Conservation (phyloP, 2,329 filamentous ascomycete species). For the Elsinoe arachidis region DNA sequence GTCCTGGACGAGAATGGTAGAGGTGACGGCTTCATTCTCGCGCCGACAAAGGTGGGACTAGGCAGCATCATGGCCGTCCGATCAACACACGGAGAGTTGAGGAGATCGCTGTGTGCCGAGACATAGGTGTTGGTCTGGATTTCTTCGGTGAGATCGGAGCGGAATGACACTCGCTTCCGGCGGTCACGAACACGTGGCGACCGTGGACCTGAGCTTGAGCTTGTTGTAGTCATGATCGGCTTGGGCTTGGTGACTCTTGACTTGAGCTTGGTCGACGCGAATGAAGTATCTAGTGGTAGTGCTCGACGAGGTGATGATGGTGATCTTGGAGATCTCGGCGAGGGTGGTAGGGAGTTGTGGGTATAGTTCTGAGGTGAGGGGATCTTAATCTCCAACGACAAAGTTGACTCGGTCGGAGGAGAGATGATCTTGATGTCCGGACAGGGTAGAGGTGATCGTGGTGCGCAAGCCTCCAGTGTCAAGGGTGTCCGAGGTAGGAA, state of each 20-base stretch:
- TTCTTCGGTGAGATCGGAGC: slow-evolving; percentile 48
- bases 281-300: not conserved
- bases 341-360: not conserved
- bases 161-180: slow-evolving; percentile 49
- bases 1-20: not conserved
- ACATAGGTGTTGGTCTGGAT: slow-evolving; percentile 49
- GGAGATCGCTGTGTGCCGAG: slow-evolving; percentile 48
- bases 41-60: slow-evolving; percentile 14
- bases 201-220: not conserved
- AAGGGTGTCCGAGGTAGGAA: slow-evolving; percentile 26
- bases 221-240: slow-evolving; percentile 8
- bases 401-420: not conserved
- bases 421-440: slow-evolving; percentile 10
- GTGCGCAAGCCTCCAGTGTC: not conserved
- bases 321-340: not conserved
- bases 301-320: slow-evolving; percentile 2
- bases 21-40: not conserved
- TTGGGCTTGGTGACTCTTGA: slow-evolving; percentile 34
- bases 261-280: slow-evolving; percentile 18
- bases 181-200: not conserved
- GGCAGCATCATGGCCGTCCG: slow-evolving; percentile 23
- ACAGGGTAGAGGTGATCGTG: slow-evolving; percentile 4
- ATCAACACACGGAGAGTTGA: slow-evolving; percentile 30
- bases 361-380: slow-evolving; percentile 11
- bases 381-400: slow-evolving; percentile 6